A percentile compares a stretch with the other conserved stretches of the same genome.
phyloP scores from a whole-genome alignment of 2,329 filamentous ascomycete species.

The Thielaviopsis punctulata region DNA sequence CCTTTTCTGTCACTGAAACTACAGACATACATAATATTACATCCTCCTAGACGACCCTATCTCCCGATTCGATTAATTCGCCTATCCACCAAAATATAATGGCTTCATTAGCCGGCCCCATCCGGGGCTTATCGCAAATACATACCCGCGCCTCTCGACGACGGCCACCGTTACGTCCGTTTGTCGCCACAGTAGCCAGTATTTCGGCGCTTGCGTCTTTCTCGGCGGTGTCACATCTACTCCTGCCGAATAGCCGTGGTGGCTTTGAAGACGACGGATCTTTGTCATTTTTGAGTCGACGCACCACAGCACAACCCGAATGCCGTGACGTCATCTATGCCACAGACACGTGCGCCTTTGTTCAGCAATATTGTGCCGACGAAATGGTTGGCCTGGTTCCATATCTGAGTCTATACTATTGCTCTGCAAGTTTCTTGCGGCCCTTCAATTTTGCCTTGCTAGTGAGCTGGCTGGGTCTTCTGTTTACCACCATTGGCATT shows the following conservation, averaged over 20 bases:
- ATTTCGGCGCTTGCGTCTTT: constrained; percentile 7
- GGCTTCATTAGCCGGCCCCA: neutral
- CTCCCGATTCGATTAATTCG: too few species aligned
- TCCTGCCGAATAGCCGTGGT: neutral
- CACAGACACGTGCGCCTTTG: constrained; percentile 71
- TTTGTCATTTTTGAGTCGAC: neutral
- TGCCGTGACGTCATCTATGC: constrained; percentile 68
- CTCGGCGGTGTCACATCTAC: neutral
- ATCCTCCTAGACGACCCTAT: too few species aligned
- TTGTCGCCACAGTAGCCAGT: constrained; percentile 3
- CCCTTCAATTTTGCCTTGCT: constrained; percentile 66
- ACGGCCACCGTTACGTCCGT: neutral
- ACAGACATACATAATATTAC: too few species aligned
- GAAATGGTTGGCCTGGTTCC: constrained; percentile 81
- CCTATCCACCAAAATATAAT: neutral
- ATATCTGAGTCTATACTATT: constrained; percentile 87
- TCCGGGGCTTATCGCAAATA: neutral
- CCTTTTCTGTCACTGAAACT: too few species aligned
- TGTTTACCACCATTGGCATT: constrained; percentile 95
- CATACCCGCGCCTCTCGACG: neutral
- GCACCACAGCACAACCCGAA: constrained; percentile 20
- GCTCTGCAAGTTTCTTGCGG: constrained; percentile 48
- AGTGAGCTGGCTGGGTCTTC: constrained; percentile 65
- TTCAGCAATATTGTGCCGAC: constrained; percentile 64
- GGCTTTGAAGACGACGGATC: neutral